phyloP scores from a whole-genome alignment of 2,329 filamentous ascomycete genomes.

The Diplodia corticola region DNA sequence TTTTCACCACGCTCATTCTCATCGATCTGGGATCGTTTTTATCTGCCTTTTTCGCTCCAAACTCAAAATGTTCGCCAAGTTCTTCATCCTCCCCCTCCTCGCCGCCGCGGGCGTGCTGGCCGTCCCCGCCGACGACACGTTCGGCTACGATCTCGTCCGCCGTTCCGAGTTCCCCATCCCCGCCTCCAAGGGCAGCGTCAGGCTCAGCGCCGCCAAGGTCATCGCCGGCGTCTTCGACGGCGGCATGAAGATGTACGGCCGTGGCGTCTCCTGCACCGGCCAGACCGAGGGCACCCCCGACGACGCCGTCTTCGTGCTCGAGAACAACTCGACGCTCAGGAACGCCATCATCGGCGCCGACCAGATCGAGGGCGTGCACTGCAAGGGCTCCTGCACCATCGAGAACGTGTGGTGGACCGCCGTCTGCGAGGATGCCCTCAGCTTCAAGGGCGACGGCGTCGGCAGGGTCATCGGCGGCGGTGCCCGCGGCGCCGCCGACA shows the following conservation, averaged over 20 bases:
- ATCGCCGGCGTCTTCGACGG: slow-evolving; percentile 18
- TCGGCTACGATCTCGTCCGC: slow-evolving; percentile 13
- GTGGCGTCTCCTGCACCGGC: slow-evolving; percentile 29
- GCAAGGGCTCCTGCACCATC: slow-evolving; percentile 50
- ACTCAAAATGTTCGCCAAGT: slow-evolving; percentile 14
- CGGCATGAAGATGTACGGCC: slow-evolving; percentile 20
- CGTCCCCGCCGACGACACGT: slow-evolving; percentile 11
- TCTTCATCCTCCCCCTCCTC: slow-evolving; percentile 10
- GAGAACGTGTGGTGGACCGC: slow-evolving; percentile 37
- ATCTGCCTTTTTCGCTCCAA: not conserved
- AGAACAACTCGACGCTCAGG: slow-evolving; percentile 41
- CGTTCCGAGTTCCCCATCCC: slow-evolving; percentile 18
- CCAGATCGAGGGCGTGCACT: slow-evolving; percentile 53
- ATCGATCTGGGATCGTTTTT: slow-evolving; percentile 16
- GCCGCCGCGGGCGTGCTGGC: slow-evolving; percentile 5
- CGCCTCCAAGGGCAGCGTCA: slow-evolving; percentile 17
- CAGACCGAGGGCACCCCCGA: slow-evolving; percentile 48
- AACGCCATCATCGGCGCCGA: slow-evolving; percentile 53
- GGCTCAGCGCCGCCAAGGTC: not conserved
- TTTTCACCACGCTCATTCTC: not conserved
- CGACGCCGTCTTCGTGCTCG: slow-evolving; percentile 25
- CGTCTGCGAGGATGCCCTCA: slow-evolving; percentile 43
- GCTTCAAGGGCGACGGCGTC: slow-evolving; percentile 29
- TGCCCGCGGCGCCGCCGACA: slow-evolving; percentile 32
- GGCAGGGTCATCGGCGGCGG: slow-evolving; percentile 34